Conservation (phyloP, 371 early-diverging fungal genomes). For the Actinomortierella ambigua region DNA sequence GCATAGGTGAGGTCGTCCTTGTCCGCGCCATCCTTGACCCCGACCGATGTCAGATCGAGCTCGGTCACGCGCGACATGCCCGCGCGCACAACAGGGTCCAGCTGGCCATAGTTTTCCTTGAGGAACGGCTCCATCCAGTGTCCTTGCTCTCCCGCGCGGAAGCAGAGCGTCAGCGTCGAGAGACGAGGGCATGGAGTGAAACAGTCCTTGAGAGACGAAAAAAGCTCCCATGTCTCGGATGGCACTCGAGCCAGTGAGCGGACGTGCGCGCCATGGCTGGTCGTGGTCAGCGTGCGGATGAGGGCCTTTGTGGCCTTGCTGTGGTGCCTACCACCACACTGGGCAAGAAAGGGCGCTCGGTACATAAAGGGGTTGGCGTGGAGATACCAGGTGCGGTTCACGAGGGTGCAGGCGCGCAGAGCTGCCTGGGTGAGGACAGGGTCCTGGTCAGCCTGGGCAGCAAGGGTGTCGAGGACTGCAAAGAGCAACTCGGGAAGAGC, state of each 20-base stretch:
- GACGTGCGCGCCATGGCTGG: slow-evolving; percentile 35
- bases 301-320: slow-evolving; percentile 25
- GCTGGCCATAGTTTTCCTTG: slow-evolving; percentile 23
- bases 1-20: slow-evolving; percentile 39
- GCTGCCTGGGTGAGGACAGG: slow-evolving; percentile 34
- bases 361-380: slow-evolving; percentile 43
- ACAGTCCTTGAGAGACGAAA: slow-evolving; percentile 26
- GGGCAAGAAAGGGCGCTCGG: slow-evolving; percentile 31
- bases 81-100: slow-evolving; percentile 16
- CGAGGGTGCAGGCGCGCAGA: slow-evolving; percentile 41
- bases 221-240: slow-evolving; percentile 45
- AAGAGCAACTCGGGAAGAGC: slow-evolving; percentile 44
- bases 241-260: slow-evolving; percentile 43
- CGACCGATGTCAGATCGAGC: slow-evolving; percentile 40
- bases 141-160: slow-evolving; percentile 35
- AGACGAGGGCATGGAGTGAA: slow-evolving; percentile 34
- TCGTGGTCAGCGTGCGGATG: slow-evolving; percentile 36
- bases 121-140: slow-evolving; percentile 41
- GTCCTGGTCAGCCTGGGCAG: slow-evolving; percentile 33
- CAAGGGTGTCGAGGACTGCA: slow-evolving; percentile 42
- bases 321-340: slow-evolving; percentile 14
- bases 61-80: slow-evolving; percentile 34
- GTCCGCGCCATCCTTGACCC: slow-evolving; percentile 11
- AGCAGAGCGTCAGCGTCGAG: slow-evolving; percentile 34
- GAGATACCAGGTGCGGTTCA: slow-evolving; percentile 44